Base-by-base conservation (phyloP, 331 rosid genomes). In the Arachis monticola region DNA sequence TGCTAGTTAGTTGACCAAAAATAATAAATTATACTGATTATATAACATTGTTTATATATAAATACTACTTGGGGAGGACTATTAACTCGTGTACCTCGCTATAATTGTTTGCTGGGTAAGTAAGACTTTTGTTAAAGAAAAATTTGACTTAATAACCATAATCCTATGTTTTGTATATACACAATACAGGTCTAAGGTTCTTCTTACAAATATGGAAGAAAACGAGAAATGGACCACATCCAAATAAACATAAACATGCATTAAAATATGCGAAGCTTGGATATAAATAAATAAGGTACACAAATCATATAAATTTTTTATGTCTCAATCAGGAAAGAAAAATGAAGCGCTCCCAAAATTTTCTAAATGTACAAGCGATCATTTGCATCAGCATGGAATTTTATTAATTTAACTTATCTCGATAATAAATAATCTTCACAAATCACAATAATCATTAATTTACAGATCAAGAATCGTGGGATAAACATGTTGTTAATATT, bases 401-500 rank as follows among this genome's bases (percentile, higher is more conserved):
- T 48, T 10, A 35, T 4, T 69, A 27, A 27, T 68, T 14, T 60
- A 76, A 76, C 53, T 59, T 45, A 4, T 68, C 56, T 68, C 63
- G 4, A 69, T 60, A 9, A 35, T 35, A 35, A 35, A 2, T 4
- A 35, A 69, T 69, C 70, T 62, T 27, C 30, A 27, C 1, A 27
- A 27, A 27, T 27, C 27, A 27, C 64, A 66, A 51, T 59, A 62
- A 31, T 14, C 22, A 59, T 6, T 71, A 60, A 66, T 62, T 52
- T 38, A 35, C 31, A 22, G 4, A 73, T 42, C 60, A 46, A 38
- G 35, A 38, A 77, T 45, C 0, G 46, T 22, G 6, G 6, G 40
- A 57, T 4, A 35, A 35, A 13, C 5, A 6, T 35, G 32, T 56
- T 55, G 10, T 42, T 30, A 5, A 44, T 51, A 69, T 69, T 60